Percentiles rank a stretch among this genome's conserved stretches.
phyloP scores from a whole-genome alignment of 495 filamentous ascomycete genomes.

The Hypoxylon crocopeplum region DNA sequence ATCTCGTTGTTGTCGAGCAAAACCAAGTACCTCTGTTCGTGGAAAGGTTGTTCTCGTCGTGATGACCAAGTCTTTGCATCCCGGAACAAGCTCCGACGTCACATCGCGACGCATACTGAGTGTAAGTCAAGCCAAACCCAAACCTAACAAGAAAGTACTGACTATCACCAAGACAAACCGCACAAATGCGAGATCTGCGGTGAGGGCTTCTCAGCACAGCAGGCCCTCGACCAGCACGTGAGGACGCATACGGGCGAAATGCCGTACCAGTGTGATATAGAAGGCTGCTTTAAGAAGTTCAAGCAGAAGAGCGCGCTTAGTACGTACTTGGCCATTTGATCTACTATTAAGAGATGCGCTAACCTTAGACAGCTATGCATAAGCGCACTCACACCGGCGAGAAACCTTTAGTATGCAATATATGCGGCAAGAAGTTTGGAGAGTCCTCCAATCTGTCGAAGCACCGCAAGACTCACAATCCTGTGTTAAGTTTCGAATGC shows the following conservation, averaged over 20 bases:
- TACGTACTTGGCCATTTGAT: constrained; percentile 37
- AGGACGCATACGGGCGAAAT: constrained; percentile 68
- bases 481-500: constrained; percentile 58
- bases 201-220: constrained; percentile 63
- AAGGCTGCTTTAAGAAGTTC: constrained; percentile 60
- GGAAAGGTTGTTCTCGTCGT: constrained; percentile 54
- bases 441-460: constrained; percentile 66
- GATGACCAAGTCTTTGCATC: constrained; percentile 49
- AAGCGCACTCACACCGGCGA: constrained; percentile 61
- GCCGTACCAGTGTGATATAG: constrained; percentile 58
- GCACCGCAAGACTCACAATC: constrained; percentile 57
- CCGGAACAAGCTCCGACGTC: constrained; percentile 66
- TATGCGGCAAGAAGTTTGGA: constrained; percentile 58
- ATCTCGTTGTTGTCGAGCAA: constrained; percentile 46
- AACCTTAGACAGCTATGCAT: constrained; percentile 57
- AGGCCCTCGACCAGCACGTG: constrained; percentile 67
- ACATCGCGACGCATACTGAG: constrained; percentile 67
- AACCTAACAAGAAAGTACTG: constrained; percentile 1
- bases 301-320: constrained; percentile 62
- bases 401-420: constrained; percentile 56
- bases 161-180: constrained; percentile 58
- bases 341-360: constrained; percentile 8
- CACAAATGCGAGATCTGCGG: constrained; percentile 60
- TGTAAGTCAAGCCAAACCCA: constrained; percentile 52
- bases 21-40: constrained; percentile 53